Evolutionary conservation across 2,329 filamentous ascomycete genomes (phyloP).

Genomic region (Ophiostoma novo-ulmi): DNA sequence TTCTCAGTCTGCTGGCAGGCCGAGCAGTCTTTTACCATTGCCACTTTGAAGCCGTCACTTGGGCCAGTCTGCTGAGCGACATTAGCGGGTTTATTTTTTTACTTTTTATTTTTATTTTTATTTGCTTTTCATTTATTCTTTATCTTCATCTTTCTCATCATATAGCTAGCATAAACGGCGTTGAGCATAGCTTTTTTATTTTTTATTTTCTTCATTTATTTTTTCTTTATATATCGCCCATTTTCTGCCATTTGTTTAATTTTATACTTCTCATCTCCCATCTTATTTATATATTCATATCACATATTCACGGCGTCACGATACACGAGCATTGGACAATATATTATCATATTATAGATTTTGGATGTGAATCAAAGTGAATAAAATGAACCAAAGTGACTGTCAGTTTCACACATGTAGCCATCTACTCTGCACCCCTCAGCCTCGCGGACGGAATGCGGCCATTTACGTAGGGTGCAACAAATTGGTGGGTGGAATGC

Average conservation of each 20-base stretch:
- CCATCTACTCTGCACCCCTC: not conserved
- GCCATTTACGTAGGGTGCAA: not conserved
- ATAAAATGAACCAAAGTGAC: not conserved
- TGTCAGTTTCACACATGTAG: not conserved
- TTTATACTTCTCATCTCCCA: not conserved
- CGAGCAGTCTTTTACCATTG: not conserved
- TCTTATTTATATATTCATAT: not conserved
- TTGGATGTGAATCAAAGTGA: not conserved
- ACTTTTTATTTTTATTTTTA: not conserved
- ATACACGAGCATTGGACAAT: not conserved
- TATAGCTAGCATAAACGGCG: not conserved
- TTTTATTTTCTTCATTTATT: not conserved
- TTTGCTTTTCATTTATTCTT: not conserved
- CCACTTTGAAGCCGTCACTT: not conserved
- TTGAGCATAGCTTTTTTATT: not conserved
- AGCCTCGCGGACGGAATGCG: constrained; percentile 1
- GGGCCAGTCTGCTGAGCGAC: not conserved
- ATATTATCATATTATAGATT: not conserved
- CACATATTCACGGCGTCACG: constrained; percentile 1
- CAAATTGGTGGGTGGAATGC: not conserved
- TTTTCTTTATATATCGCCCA: not conserved
- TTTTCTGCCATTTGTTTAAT: not conserved
- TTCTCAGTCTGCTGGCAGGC: not conserved
- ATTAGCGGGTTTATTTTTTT: constrained; percentile 10
- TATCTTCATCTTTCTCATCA: not conserved